Conservation (phyloP, 208 protist species). For the Trypanosoma rangeli region DNA sequence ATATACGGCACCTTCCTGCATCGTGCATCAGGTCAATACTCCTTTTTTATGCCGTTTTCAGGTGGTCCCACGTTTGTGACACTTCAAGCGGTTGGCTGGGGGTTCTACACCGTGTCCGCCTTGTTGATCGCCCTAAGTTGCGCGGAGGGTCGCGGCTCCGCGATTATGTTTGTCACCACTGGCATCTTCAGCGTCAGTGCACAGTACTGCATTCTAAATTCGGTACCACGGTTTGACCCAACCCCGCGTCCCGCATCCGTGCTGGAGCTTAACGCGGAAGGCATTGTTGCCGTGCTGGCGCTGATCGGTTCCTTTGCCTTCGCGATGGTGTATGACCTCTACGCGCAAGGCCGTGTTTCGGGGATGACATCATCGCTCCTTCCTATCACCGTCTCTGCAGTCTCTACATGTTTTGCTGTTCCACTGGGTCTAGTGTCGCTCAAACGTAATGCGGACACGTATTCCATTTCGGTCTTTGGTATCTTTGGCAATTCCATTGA, state of each 20-base stretch:
- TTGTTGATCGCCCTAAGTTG: conserved; percentile 43
- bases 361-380: conserved; percentile 39
- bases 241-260: conserved; percentile 31
- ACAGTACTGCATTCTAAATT: conserved; percentile 47
- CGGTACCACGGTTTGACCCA: conserved; percentile 51
- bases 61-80: conserved; percentile 58
- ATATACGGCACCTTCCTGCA: conserved; percentile 65
- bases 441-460: conserved; percentile 54
- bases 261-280: conserved; percentile 66
- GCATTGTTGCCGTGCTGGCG: conserved; percentile 51
- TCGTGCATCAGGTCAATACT: conserved; percentile 38
- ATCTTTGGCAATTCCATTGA: conserved; percentile 31
- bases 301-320: conserved; percentile 63
- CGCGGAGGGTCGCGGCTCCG: conserved; percentile 41
- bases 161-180: conserved; percentile 37
- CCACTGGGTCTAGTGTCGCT: conserved; percentile 74
- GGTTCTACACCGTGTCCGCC: conserved; percentile 40
- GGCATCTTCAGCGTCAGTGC: conserved; percentile 44
- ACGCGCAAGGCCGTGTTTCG: conserved; percentile 14
- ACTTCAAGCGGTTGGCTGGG: conserved; percentile 60
- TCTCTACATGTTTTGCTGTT: conserved; percentile 54
- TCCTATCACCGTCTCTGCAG: conserved; percentile 47
- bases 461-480: conserved; percentile 32
- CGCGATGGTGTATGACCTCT: conserved; percentile 44
- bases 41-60: conserved; percentile 75